A percentile compares a stretch with the other conserved stretches of the same genome.
These are phyloP conservation scores for Picea abies DNA, from an alignment of 83 land plant genomes.

Conservation along the genomic window DNA sequence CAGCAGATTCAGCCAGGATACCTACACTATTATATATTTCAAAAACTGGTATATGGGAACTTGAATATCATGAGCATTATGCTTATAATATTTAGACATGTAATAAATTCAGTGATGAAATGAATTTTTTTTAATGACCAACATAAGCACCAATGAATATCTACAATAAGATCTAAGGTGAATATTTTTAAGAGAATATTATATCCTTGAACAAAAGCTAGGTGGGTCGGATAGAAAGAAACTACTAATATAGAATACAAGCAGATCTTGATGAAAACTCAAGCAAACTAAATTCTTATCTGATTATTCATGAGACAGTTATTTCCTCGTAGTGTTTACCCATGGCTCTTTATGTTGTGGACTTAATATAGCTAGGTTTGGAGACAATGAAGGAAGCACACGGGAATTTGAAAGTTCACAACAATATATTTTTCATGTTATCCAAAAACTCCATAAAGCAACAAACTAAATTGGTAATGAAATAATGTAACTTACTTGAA, in stretches of 20 bases:
- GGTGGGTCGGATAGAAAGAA: not conserved
- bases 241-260: not conserved
- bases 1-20: not conserved
- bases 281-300: not conserved
- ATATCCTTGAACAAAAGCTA: not conserved
- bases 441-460: not conserved
- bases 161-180: not conserved
- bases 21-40: not conserved
- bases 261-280: not conserved
- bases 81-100: not conserved
- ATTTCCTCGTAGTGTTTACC: no score
- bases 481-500: slow-evolving; percentile 30
- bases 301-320: not conserved
- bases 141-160: not conserved
- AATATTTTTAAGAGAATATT: not conserved
- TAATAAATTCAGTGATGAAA: not conserved
- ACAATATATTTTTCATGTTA: not conserved
- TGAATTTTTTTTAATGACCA: not conserved
- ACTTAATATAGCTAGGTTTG: not conserved
- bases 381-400: not conserved
- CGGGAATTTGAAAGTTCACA: no score
- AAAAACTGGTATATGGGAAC: not conserved
- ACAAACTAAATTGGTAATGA: not conserved
- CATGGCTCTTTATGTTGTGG: not conserved
- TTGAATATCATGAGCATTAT: not conserved